These are phyloP conservation scores for Exophiala spinifera DNA, from an alignment of 2,329 filamentous ascomycete genomes.

Conservation along the genomic window DNA sequence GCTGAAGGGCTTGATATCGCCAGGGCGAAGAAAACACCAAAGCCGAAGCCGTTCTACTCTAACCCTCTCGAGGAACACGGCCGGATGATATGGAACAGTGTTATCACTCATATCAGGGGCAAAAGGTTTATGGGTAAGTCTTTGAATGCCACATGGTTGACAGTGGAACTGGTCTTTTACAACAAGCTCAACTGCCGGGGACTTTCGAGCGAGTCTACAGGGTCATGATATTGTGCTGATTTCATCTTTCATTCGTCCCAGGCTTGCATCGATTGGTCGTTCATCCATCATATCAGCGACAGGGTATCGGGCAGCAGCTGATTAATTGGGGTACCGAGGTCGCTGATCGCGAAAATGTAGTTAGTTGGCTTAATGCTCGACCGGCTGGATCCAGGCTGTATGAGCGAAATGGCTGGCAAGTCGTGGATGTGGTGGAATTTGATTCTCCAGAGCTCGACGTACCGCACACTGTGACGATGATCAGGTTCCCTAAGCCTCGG, in stretches of 20 bases:
- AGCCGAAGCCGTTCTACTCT: constrained; percentile 13
- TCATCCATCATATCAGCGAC: constrained; percentile 21
- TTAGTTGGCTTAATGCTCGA: constrained; percentile 20
- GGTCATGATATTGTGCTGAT: background rate
- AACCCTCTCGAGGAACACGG: constrained; percentile 9
- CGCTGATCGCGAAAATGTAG: constrained; percentile 25
- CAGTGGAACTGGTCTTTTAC: too few species aligned
- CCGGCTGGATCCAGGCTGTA: constrained; percentile 24
- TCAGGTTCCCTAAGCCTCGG: constrained; percentile 11
- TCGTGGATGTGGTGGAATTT: constrained; percentile 8
- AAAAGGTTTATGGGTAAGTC: constrained; percentile 26
- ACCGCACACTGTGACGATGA: constrained; percentile 16
- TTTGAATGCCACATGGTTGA: background rate
- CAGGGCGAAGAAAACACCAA: background rate
- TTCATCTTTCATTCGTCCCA: background rate
- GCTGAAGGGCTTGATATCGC: background rate
- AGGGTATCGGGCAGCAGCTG: constrained; percentile 23
- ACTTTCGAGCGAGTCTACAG: too few species aligned
- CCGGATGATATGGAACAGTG: constrained; percentile 17
- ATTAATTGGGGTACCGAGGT: constrained; percentile 21
- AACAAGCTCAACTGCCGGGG: too few species aligned
- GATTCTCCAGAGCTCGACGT: constrained; percentile 12
- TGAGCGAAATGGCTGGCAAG: constrained; percentile 19
- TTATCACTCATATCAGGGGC: constrained; percentile 19
- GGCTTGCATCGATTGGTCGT: constrained; percentile 23